phyloP scores from a whole-genome alignment of 2,329 filamentous ascomycete genomes.

The Ophiostoma fasciatum region DNA sequence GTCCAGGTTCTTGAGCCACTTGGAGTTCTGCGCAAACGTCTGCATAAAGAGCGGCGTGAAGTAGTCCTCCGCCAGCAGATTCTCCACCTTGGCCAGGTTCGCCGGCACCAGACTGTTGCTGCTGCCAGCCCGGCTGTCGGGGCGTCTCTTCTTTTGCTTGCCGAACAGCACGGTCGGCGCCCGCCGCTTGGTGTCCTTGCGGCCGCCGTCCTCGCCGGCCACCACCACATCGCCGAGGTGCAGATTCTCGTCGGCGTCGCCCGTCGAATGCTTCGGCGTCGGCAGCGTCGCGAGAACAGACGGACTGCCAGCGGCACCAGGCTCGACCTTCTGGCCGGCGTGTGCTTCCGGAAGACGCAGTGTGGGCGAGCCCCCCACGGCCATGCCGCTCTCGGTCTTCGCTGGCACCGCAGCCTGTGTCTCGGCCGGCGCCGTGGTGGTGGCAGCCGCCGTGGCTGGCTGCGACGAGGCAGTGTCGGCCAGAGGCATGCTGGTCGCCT shows the following conservation, averaged over 20 bases:
- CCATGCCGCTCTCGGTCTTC: too few species aligned
- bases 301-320: too few species aligned
- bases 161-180: constrained; percentile 13
- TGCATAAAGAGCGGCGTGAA: constrained; percentile 48
- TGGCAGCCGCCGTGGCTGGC: too few species aligned
- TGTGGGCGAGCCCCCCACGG: too few species aligned
- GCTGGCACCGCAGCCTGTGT: too few species aligned
- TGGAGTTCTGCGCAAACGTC: constrained; percentile 37
- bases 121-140: not conserved
- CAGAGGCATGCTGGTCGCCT: too few species aligned
- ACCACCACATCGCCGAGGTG: constrained; percentile 4
- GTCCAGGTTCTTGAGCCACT: constrained; percentile 48
- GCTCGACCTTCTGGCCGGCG: too few species aligned
- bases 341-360: too few species aligned
- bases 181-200: too few species aligned
- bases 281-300: constrained; percentile 4
- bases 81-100: constrained; percentile 40
- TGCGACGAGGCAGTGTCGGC: too few species aligned
- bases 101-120: not conserved
- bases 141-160: constrained; percentile 32
- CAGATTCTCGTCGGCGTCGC: constrained; percentile 6
- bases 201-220: not conserved
- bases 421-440: too few species aligned
- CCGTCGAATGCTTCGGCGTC: constrained; percentile 8
- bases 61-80: constrained; percentile 43